These are phyloP conservation scores for Aspergillus cejpii DNA, from an alignment of 2,329 filamentous ascomycete species.

Conservation along the genomic window DNA sequence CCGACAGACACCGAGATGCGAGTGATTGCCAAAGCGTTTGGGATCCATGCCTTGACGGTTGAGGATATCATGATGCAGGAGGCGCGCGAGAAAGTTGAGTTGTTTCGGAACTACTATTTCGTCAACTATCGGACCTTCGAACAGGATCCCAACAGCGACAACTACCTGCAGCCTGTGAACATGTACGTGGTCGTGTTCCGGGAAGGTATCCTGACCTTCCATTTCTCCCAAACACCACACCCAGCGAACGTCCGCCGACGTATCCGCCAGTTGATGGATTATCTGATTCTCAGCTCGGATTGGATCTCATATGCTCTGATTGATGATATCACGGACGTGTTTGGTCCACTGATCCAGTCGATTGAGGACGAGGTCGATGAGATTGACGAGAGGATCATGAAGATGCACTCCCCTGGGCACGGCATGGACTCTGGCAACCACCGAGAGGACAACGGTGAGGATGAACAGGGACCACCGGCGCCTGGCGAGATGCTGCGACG, in stretches of 20 bases:
- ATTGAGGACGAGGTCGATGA: conserved; percentile 97
- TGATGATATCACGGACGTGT: conserved; percentile 96
- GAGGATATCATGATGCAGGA: conserved; percentile 98
- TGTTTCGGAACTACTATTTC: conserved; percentile 97
- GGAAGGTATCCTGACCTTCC: conserved; percentile 91
- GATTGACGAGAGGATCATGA: conserved; percentile 86
- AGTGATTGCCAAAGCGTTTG: conserved; percentile 82
- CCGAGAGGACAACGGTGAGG: conserved; percentile 29
- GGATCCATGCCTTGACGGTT: conserved; percentile 88
- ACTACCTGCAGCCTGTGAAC: conserved; percentile 91
- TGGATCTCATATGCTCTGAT: conserved; percentile 99
- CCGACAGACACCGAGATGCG: conserved; percentile 96
- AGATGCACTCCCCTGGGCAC: conserved; percentile 59
- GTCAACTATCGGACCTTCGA: conserved; percentile 98
- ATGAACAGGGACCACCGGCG: conserved; percentile 38
- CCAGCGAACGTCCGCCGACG: conserved; percentile 90
- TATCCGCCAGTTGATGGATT: conserved; percentile 89
- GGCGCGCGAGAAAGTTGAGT: conserved; percentile 92
- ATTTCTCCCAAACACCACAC: conserved; percentile 93
- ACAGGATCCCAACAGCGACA: conserved; percentile 80
- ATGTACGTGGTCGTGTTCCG: conserved; percentile 97
- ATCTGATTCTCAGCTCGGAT: conserved; percentile 83
- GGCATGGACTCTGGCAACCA: conserved; percentile 33
- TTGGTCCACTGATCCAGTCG: conserved; percentile 80
- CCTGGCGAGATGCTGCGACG: conserved; percentile 78